A percentile compares a stretch with the other conserved stretches of the same genome.
phyloP scores from a whole-genome alignment of 345 rosid genomes.

The Capsella bursapastoris region DNA sequence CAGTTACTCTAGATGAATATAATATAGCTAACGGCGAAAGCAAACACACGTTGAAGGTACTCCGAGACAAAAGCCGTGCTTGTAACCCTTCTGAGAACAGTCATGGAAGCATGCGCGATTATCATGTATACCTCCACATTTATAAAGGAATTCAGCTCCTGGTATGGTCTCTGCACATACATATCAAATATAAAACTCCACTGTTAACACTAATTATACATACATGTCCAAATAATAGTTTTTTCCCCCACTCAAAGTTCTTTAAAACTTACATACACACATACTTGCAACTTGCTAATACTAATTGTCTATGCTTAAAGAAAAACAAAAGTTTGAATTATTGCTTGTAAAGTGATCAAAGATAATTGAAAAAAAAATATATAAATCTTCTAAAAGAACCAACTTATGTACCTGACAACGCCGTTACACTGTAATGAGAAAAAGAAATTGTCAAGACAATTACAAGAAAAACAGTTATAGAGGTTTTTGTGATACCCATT shows the following conservation, averaged over 20 bases:
- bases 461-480: neutral
- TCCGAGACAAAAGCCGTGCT: too few relatives aligned
- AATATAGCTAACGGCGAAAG: too few relatives aligned
- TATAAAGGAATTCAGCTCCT: neutral
- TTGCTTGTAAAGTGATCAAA: neutral
- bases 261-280: neutral
- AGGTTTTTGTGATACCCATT: constrained; percentile 11
- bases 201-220: too few relatives aligned
- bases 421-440: neutral
- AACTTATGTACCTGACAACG: neutral
- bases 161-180: neutral
- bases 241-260: too few relatives aligned
- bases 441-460: neutral
- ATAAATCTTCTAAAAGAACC: neutral
- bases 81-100: too few relatives aligned
- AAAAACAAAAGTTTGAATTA: neutral
- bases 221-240: too few relatives aligned
- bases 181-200: neutral
- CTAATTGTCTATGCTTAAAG: neutral
- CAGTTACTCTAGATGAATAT: too few relatives aligned
- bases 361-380: neutral
- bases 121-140: neutral
- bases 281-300: neutral
- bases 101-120: too few relatives aligned
- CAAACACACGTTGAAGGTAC: too few relatives aligned